These are phyloP conservation scores for Lasiodiplodia hormozganensis DNA, from an alignment of 2,329 filamentous ascomycete species.

Conservation along the genomic window DNA sequence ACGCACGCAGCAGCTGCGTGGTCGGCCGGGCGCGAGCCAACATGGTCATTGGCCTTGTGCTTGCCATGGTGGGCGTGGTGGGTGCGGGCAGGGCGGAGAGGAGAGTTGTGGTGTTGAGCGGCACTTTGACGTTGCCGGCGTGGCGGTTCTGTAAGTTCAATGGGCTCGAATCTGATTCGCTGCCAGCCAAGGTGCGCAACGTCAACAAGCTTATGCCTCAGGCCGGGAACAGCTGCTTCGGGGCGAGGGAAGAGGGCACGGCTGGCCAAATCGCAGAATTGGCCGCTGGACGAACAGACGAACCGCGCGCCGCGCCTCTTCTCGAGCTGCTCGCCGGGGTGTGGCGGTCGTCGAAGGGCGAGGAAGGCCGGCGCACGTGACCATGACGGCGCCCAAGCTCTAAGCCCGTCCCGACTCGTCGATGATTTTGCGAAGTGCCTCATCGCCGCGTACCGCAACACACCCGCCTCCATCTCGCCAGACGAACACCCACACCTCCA, in stretches of 20 bases:
- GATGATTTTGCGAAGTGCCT: slow-evolving; percentile 30
- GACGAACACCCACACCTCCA: slow-evolving; percentile 30
- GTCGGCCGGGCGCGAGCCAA: slow-evolving; percentile 49
- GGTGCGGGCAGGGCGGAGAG: slow-evolving; percentile 29
- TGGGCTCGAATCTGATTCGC: slow-evolving; percentile 13
- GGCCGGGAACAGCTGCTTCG: not conserved
- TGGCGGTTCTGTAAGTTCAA: slow-evolving; percentile 21
- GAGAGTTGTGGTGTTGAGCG: slow-evolving; percentile 24
- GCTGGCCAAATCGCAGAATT: not conserved
- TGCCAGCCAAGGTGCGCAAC: not conserved
- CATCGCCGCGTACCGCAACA: slow-evolving; percentile 29
- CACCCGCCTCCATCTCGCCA: slow-evolving; percentile 35
- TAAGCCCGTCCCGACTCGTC: slow-evolving; percentile 27
- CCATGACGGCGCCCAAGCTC: slow-evolving; percentile 28
- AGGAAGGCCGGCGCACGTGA: slow-evolving; percentile 22
- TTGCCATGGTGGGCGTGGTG: slow-evolving; percentile 51
- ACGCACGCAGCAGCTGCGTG: slow-evolving; percentile 44
- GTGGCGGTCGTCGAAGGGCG: slow-evolving; percentile 1
- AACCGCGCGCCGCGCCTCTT: not conserved
- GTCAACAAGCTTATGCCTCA: slow-evolving; percentile 3
- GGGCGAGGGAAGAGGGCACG: not conserved
- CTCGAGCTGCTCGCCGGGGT: not conserved
- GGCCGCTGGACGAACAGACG: not conserved
- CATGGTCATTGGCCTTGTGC: slow-evolving; percentile 55
- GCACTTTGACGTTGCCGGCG: slow-evolving; percentile 25